Percentiles rank a stretch among this genome's conserved stretches.
These are phyloP conservation scores for Diacronema lutheri DNA, from an alignment of 78 protist species.

Conservation along the genomic window DNA sequence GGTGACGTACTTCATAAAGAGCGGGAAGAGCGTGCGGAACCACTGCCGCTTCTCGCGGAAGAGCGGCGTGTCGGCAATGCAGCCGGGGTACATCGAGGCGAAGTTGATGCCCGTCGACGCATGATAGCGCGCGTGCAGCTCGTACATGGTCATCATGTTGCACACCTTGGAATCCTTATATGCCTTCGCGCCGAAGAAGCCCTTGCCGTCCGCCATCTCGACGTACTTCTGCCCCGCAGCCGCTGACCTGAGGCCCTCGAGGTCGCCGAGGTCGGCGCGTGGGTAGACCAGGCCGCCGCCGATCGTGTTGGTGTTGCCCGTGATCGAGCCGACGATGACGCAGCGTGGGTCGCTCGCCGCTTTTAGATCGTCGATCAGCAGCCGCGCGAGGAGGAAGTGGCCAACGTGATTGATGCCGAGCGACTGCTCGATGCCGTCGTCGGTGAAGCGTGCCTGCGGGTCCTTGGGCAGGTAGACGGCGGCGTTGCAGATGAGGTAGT, in stretches of 20 bases:
- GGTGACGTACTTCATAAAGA: slow-evolving; percentile 23
- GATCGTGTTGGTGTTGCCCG: slow-evolving; percentile 36
- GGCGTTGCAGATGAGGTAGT: slow-evolving; percentile 34
- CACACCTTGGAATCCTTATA: slow-evolving; percentile 23
- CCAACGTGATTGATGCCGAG: slow-evolving; percentile 15
- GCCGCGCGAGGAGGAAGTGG: slow-evolving; percentile 30
- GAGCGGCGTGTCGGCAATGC: slow-evolving; percentile 28
- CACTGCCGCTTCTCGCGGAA: slow-evolving; percentile 37
- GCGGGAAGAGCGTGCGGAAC: slow-evolving; percentile 1
- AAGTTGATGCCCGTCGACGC: slow-evolving; percentile 26
- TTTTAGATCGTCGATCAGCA: background rate
- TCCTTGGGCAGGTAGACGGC: slow-evolving; percentile 21
- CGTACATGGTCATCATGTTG: slow-evolving; percentile 29
- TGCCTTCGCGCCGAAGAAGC: slow-evolving; percentile 24
- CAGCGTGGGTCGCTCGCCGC: slow-evolving; percentile 2
- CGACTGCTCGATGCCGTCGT: slow-evolving; percentile 27
- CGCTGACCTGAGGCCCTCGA: background rate
- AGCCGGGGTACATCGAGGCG: slow-evolving; percentile 30
- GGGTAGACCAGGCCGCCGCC: slow-evolving; percentile 27
- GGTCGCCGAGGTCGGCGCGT: slow-evolving; percentile 29
- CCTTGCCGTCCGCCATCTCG: slow-evolving; percentile 11
- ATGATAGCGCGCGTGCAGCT: slow-evolving; percentile 7
- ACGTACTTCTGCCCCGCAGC: background rate
- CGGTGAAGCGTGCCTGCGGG: slow-evolving; percentile 17
- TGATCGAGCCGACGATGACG: slow-evolving; percentile 29